Evolutionary conservation across 2,329 filamentous ascomycete genomes (phyloP), one percentile per base, ranked within the genome.

Genomic region (Pezicula rhizophila): DNA sequence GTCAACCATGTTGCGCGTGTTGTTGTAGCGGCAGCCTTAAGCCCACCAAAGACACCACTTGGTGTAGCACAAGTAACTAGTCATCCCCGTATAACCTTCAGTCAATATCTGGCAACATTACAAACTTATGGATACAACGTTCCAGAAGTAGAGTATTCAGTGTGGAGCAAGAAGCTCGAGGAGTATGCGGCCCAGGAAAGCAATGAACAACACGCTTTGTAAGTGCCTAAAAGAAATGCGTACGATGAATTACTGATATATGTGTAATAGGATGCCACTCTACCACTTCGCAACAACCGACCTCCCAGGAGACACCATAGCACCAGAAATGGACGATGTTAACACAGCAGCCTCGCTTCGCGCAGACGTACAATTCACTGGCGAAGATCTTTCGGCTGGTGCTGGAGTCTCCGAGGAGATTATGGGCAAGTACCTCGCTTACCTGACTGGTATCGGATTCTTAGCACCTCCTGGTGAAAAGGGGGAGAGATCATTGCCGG

Each of bases 1-100:
- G 90, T 96, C 23, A 82, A 82, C 53, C 89, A 95, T 57, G 90
- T 96, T 33, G 80, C 85, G 1, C 77, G 80, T n/a, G 79, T 95
- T 7, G 85, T 95, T 23, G 81, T 89, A 15, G 88, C 90, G 1
- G 74, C 84, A 3, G 67, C 81, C 1, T 51, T 60, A 2, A 50
- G 40, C 20, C 55, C 57, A 5, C 48, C 58, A 1, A 49, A 49
- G 26, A 53, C 42, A 12, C 49, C 52, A 1, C 37, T 61, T 3
- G 72, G 77, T 51, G 87, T 95, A 5, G 77, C 82, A 1, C 89
- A 95, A 57, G 83, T 93, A 42, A 95, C 89, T 1, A 80, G 79
- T 2, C 88, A 91, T 65, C 89, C 89, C 2, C 77, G 89, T 14
- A 77, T 93, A 37, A 81, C 80, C 2, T 84, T 91, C 74, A 89